A percentile compares a stretch with the other conserved stretches of the same genome.
phyloP scores from a whole-genome alignment of 2,329 filamentous ascomycete species.

The Fusarium illudens region DNA sequence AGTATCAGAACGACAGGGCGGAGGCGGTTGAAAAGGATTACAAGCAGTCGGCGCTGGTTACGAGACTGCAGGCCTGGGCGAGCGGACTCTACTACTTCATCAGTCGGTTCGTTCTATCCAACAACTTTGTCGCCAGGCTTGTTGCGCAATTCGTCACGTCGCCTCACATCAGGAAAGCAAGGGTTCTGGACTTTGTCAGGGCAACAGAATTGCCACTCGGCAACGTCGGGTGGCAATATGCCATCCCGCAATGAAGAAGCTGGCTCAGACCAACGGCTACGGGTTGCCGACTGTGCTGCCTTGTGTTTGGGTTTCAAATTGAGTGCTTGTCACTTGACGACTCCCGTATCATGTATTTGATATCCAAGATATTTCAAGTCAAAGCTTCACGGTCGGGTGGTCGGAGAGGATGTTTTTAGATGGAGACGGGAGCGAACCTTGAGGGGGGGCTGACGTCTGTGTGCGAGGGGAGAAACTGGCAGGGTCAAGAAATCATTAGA shows the following conservation, averaged over 20 bases:
- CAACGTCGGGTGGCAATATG: slow-evolving; percentile 2
- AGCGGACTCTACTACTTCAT: slow-evolving; percentile 38
- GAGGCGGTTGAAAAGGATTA: slow-evolving; percentile 21
- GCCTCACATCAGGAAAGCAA: slow-evolving; percentile 11
- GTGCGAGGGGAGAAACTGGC: neutral
- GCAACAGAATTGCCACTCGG: slow-evolving; percentile 5
- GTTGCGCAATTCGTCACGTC: slow-evolving; percentile 13
- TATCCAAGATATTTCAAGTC: neutral
- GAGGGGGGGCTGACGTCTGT: neutral
- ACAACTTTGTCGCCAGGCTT: slow-evolving; percentile 6
- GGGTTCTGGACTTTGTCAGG: slow-evolving; percentile 33
- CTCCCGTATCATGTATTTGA: neutral
- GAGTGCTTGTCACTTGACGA: neutral
- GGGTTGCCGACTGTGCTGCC: neutral
- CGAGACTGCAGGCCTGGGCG: slow-evolving; percentile 41
- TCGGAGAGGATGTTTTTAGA: neutral
- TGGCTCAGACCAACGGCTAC: neutral
- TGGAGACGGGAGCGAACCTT: neutral
- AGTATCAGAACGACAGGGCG: slow-evolving; percentile 30
- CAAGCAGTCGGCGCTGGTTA: slow-evolving; percentile 22
- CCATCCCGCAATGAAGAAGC: neutral
- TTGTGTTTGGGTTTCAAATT: neutral
- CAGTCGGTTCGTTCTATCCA: slow-evolving; percentile 26
- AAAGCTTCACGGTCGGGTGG: neutral
- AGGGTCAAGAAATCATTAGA: too few relatives aligned